Percentiles rank a stretch among this genome's conserved stretches.
phyloP scores from a whole-genome alignment of 345 rosid species.

The Excoecaria agallocha region DNA sequence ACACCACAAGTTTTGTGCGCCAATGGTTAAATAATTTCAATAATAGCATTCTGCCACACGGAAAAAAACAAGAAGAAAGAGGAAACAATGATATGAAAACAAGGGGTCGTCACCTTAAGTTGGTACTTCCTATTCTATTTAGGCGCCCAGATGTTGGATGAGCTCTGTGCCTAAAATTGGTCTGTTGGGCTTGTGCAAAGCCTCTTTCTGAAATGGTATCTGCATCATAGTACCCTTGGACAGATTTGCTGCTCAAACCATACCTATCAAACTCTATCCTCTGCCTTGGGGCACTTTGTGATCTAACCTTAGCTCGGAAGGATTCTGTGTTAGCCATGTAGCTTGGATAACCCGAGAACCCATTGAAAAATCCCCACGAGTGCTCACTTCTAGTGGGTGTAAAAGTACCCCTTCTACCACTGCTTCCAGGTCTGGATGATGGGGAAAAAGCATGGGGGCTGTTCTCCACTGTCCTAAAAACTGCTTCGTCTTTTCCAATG shows the following conservation, averaged over 20 bases:
- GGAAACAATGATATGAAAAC: neutral
- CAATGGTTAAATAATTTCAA: conserved; percentile 33
- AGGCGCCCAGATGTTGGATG: conserved; percentile 31
- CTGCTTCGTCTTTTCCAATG: conserved; percentile 19
- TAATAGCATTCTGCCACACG: conserved; percentile 23
- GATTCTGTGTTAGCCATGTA: conserved; percentile 44
- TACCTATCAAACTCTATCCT: conserved; percentile 61
- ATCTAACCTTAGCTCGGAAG: conserved; percentile 51
- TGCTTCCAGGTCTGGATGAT: conserved; percentile 29
- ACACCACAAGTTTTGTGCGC: conserved; percentile 1
- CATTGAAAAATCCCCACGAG: conserved; percentile 30
- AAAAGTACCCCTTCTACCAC: conserved; percentile 21
- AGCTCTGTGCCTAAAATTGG: conserved; percentile 36
- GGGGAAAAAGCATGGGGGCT: conserved; percentile 18
- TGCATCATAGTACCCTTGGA: conserved; percentile 45
- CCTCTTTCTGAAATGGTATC: conserved; percentile 42
- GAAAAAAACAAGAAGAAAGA: neutral
- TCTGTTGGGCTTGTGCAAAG: conserved; percentile 35
- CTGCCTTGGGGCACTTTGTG: conserved; percentile 94
- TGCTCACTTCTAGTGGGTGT: conserved; percentile 32
- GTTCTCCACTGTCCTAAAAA: conserved; percentile 15
- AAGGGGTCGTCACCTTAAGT: conserved; percentile 30
- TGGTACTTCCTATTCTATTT: conserved; percentile 34
- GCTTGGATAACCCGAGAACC: conserved; percentile 29
- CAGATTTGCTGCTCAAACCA: conserved; percentile 36